These are phyloP conservation scores for Epichloe coenophiala DNA, from an alignment of 2,329 filamentous ascomycete species.

Conservation along the genomic window DNA sequence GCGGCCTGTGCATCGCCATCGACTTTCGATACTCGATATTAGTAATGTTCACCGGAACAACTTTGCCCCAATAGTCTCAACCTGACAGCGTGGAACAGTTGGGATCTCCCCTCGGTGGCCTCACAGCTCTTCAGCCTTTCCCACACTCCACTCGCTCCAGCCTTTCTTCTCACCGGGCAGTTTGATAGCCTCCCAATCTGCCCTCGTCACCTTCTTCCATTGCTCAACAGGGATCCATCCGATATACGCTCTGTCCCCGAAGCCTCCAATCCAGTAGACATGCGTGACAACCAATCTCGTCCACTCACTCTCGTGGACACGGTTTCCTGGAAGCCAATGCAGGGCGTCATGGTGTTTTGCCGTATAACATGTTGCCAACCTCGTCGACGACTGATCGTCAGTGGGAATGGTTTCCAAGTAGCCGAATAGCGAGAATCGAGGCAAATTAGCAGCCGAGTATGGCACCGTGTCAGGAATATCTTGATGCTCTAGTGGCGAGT, in stretches of 20 bases:
- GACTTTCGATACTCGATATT: too few species aligned
- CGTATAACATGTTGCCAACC: constrained; percentile 58
- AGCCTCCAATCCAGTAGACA: constrained; percentile 91
- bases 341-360: constrained; percentile 64
- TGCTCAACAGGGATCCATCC: constrained; percentile 79
- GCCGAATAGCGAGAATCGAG: constrained; percentile 73
- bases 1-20: too few species aligned
- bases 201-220: constrained; percentile 58
- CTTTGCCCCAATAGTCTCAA: too few species aligned
- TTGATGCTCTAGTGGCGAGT: constrained; percentile 12
- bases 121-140: constrained; percentile 19
- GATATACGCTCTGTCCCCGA: constrained; percentile 89
- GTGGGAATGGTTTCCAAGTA: constrained; percentile 58
- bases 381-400: constrained; percentile 32
- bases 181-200: constrained; percentile 52
- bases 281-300: constrained; percentile 71
- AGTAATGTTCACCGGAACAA: too few species aligned
- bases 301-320: constrained; percentile 70
- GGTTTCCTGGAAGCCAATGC: constrained; percentile 77
- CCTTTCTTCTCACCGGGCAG: constrained; percentile 56
- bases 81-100: too few species aligned
- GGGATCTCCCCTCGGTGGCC: neutral
- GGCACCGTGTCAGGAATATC: constrained; percentile 30
- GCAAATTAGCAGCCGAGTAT: constrained; percentile 67
- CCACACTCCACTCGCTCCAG: constrained; percentile 39